Percentiles rank a stretch among this genome's conserved stretches.
Conservation (phyloP, 148 eudicot genomes). For the Rhododendron ovatum region DNA sequence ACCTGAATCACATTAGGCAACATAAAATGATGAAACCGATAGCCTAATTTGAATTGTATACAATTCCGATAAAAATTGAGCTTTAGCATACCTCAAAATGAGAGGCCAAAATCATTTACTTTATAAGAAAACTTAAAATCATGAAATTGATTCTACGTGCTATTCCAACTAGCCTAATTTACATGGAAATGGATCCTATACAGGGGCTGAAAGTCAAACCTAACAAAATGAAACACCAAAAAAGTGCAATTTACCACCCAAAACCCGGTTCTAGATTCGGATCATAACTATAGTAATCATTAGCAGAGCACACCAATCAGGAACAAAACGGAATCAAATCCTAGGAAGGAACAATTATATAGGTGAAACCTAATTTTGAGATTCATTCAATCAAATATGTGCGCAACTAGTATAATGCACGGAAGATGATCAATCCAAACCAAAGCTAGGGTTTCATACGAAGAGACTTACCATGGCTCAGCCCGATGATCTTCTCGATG, state of each 20-base stretch:
- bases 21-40: neutral
- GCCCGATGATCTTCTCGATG: neutral
- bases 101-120: neutral
- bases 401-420: too few relatives aligned
- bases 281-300: neutral
- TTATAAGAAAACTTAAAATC: neutral
- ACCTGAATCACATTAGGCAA: neutral
- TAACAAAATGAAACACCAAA: neutral
- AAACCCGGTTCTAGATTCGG: neutral
- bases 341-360: neutral
- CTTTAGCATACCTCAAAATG: neutral
- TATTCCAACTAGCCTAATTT: neutral
- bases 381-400: neutral
- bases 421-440: neutral
- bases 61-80: neutral
- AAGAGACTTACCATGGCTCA: constrained; percentile 1
- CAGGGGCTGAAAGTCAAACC: neutral
- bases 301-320: neutral
- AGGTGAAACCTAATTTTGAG: neutral
- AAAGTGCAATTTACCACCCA: neutral
- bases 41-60: neutral
- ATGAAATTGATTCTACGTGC: neutral
- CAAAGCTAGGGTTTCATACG: neutral
- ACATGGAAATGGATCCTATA: neutral
- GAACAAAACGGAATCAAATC: neutral